These are phyloP conservation scores for Phallus indusiatus DNA, from an alignment of 768 basidiomycete genomes.

Conservation along the genomic window DNA sequence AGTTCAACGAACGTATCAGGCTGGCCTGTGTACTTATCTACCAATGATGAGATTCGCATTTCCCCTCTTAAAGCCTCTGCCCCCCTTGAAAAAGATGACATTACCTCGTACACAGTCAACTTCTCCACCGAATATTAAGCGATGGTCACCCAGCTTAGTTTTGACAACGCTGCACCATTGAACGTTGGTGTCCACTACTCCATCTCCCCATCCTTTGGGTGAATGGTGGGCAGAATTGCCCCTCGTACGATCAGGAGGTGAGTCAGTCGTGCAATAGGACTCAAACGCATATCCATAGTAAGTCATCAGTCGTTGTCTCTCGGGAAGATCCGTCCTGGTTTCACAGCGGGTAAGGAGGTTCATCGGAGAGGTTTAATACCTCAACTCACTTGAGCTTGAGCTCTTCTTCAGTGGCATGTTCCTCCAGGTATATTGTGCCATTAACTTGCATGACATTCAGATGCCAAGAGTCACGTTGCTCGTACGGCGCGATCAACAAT, in stretches of 20 bases:
- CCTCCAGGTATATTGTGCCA: conserved; percentile 67
- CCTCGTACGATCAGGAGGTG: conserved; percentile 21
- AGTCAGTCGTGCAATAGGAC: conserved; percentile 62
- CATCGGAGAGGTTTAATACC: background rate
- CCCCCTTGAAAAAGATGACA: conserved; percentile 12
- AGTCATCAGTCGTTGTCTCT: conserved; percentile 50
- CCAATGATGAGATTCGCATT: background rate
- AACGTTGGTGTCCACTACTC: conserved; percentile 77
- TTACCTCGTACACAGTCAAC: conserved; percentile 82
- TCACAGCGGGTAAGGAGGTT: background rate
- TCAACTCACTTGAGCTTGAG: conserved; percentile 53
- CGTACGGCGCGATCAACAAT: conserved; percentile 75
- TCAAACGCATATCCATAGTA: conserved; percentile 91
- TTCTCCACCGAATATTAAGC: conserved; percentile 79
- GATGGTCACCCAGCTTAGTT: conserved; percentile 64
- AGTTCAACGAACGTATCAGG: conserved; percentile 73
- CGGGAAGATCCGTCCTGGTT: conserved; percentile 54
- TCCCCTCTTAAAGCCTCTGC: conserved; percentile 9
- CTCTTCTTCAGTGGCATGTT: conserved; percentile 50
- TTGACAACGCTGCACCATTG: conserved; percentile 90
- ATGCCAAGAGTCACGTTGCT: conserved; percentile 70
- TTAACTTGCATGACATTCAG: conserved; percentile 73
- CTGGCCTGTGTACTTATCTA: conserved; percentile 52
- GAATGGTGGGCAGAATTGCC: conserved; percentile 12
- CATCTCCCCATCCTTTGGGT: conserved; percentile 49